Evolutionary conservation across 2,329 filamentous ascomycete species (phyloP).

Genomic region (Aspergillus carbonarius): DNA sequence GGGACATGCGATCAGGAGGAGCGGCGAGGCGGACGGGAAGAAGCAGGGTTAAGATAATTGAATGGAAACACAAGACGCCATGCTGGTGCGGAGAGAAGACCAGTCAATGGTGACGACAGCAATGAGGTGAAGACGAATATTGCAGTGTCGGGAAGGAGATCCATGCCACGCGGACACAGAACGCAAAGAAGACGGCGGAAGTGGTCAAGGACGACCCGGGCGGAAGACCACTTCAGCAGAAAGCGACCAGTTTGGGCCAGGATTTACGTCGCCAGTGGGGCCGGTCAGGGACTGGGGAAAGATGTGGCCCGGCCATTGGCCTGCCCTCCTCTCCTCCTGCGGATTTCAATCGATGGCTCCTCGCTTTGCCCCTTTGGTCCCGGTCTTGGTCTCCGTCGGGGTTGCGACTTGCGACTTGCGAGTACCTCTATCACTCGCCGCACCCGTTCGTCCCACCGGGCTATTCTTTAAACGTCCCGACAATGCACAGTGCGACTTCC

Average conservation of each 20-base stretch:
- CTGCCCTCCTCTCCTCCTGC: background rate
- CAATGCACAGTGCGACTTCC: background rate
- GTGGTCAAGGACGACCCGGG: background rate
- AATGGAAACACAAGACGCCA: conserved; percentile 1
- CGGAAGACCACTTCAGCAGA: background rate
- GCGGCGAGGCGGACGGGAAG: background rate
- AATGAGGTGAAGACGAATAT: background rate
- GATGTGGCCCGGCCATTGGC: background rate
- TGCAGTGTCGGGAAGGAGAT: background rate
- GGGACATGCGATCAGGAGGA: conserved; percentile 1
- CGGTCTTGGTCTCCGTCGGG: background rate
- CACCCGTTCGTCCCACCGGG: background rate
- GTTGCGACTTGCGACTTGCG: background rate
- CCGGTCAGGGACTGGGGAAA: conserved; percentile 2
- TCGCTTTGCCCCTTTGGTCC: background rate
- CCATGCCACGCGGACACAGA: conserved; percentile 3
- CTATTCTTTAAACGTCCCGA: background rate
- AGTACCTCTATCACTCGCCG: background rate
- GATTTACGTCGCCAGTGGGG: conserved; percentile 4
- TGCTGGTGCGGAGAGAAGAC: background rate
- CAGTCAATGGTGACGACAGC: background rate
- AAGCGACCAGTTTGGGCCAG: background rate
- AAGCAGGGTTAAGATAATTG: background rate
- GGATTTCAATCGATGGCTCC: background rate
- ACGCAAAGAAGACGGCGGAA: background rate